Evolutionary conservation across 139 green algal genomes (phyloP).

Genomic region (Axilococcus clingmanii): DNA sequence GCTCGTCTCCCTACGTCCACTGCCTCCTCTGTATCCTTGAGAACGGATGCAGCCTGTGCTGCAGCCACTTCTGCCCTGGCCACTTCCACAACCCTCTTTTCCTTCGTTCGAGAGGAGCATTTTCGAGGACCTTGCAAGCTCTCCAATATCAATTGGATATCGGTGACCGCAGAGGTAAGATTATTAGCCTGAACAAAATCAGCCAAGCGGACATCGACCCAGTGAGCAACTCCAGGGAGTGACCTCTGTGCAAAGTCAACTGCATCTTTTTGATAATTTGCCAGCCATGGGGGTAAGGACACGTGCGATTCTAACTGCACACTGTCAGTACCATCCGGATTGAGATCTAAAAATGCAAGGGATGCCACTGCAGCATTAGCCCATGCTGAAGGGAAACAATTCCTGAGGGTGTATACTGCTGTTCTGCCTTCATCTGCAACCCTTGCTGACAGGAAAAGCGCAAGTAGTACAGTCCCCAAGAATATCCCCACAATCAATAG

Average conservation of each 20-base stretch:
- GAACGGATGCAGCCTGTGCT: neutral
- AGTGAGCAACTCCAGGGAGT: slow-evolving; percentile 13
- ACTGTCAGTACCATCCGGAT: no score
- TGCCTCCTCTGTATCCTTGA: neutral
- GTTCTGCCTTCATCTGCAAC: no score
- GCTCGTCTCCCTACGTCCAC: neutral
- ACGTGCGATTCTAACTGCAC: no score
- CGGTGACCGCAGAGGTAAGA: slow-evolving; percentile 16
- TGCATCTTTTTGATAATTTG: slow-evolving; percentile 8
- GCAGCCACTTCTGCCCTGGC: slow-evolving; percentile 9
- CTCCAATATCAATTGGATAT: slow-evolving; percentile 20
- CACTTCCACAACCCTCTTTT: slow-evolving; percentile 19
- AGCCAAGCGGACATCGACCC: slow-evolving; percentile 15
- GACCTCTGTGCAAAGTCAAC: slow-evolving; percentile 19
- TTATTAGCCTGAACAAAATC: slow-evolving; percentile 16
- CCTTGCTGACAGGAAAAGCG: no score
- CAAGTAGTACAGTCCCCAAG: no score
- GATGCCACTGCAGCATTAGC: no score
- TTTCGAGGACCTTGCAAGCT: slow-evolving; percentile 18
- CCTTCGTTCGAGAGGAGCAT: slow-evolving; percentile 20
- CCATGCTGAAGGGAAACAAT: no score
- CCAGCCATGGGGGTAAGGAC: slow-evolving; percentile 17
- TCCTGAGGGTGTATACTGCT: no score
- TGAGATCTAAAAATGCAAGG: no score
- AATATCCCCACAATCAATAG: no score